Evolutionary conservation across 768 basidiomycete species (phyloP).

Genomic region (Auriscalpium vulgare): DNA sequence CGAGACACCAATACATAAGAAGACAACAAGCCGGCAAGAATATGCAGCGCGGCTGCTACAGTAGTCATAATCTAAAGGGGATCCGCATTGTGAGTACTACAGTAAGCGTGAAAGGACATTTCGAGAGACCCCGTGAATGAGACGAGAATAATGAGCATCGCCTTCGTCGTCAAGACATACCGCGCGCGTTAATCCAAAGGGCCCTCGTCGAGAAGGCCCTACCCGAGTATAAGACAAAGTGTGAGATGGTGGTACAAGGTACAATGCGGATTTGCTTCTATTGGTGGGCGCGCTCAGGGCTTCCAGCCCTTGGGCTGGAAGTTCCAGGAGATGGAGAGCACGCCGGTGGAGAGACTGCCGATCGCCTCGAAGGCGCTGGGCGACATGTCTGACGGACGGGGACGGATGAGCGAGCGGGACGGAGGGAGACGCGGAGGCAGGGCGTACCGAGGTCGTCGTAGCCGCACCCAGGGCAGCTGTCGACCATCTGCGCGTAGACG

Average conservation of each 20-base stretch:
- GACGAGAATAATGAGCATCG: neutral
- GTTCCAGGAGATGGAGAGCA: neutral
- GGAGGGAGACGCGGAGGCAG: neutral
- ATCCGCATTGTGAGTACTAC: neutral
- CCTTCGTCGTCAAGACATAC: neutral
- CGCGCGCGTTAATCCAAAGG: neutral
- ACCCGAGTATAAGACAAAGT: neutral
- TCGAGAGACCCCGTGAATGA: neutral
- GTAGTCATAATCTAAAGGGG: neutral
- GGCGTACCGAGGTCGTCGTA: slow-evolving; percentile 9
- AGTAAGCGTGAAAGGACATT: neutral
- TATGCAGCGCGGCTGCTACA: neutral
- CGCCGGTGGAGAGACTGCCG: neutral
- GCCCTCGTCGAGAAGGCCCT: neutral
- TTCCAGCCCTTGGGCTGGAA: neutral
- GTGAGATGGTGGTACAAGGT: neutral
- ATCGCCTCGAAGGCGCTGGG: slow-evolving; percentile 1
- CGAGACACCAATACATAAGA: neutral
- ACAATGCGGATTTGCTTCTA: neutral
- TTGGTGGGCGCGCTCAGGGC: neutral
- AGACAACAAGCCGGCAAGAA: neutral
- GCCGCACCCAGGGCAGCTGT: slow-evolving; percentile 12
- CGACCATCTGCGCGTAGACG: slow-evolving; percentile 2
- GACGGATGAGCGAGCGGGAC: neutral
- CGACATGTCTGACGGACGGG: slow-evolving; percentile 9